phyloP scores from a whole-genome alignment of 495 filamentous ascomycete species.

The Aspergillus mulundensis region DNA sequence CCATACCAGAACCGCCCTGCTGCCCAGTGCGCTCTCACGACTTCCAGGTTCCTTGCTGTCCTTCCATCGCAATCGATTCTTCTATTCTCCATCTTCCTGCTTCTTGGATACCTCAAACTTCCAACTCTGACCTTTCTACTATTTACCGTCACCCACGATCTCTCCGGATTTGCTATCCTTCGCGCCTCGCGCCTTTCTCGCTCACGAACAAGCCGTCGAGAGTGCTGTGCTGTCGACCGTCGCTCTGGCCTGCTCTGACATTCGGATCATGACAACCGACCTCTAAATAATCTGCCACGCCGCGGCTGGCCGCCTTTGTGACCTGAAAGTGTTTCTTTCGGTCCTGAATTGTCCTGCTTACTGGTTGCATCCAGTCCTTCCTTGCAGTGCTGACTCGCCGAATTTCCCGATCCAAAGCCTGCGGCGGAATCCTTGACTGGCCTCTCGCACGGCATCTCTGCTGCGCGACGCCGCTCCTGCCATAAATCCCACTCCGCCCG shows the following conservation, averaged over 20 bases:
- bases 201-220: too few species aligned
- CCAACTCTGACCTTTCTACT: constrained; percentile 8
- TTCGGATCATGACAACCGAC: constrained; percentile 24
- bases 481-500: constrained; percentile 5
- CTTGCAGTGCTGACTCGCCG: constrained; percentile 12
- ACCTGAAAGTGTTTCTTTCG: constrained; percentile 7
- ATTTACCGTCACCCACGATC: constrained; percentile 2
- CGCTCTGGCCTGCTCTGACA: constrained; percentile 3
- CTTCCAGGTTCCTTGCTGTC: neutral
- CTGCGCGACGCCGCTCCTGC: neutral
- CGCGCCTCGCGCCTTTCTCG: too few species aligned
- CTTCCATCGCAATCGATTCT: neutral
- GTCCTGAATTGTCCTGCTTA: constrained; percentile 1
- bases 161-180: constrained; percentile 5
- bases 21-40: neutral
- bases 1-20: neutral
- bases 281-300: constrained; percentile 26
- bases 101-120: neutral
- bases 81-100: constrained; percentile 10
- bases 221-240: constrained; percentile 10
- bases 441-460: neutral
- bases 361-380: constrained; percentile 7
- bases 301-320: constrained; percentile 21
- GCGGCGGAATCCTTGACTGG: constrained; percentile 1
- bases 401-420: neutral